Evolutionary conservation across 139 green algal species (phyloP), one percentile per base, ranked within the genome.

Genomic region (Asterochloris erici): DNA sequence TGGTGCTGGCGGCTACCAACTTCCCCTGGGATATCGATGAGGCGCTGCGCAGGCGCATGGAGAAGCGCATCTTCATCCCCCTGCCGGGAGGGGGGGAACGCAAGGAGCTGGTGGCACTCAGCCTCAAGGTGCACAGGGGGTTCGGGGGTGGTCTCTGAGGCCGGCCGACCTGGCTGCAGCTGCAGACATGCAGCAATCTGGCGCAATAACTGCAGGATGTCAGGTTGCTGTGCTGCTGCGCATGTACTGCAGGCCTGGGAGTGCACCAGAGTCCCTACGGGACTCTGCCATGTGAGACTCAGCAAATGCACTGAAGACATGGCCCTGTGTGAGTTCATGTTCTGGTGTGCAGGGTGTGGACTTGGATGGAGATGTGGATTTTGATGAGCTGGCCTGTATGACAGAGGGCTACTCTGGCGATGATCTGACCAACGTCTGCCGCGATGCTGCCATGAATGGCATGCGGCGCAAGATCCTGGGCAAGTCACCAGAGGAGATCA

Each of bases 51-150:
- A 87, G 95, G 61, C 89, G 95, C 17, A 84, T 98, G 77, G 95
- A 98, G 90, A 99, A 99, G 91, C 91, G 96, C 68, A 95, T 99
- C 74, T 98, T 98, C 90, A 98, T 99, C 87, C 91, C 93, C 10
- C 91, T 99, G 80, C 96, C 96, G 12, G 88, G 77, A 14, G 14
- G 68, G 11, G 85, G 88, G 12, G 93, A 95, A 84, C 88, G 96
- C 29, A 68, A 87, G 74, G 91, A 95, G 83, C 93, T 98, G 68
- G 85, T 98, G 27, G 85, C 85, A 26, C 95, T 98, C 79, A 95
- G 94, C 84, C 85, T 98, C 27, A 92, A 91, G 85, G 93, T 93
- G 66, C 15, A 84, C 10, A 76, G 26, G 16, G 23, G 71, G 54
- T 19, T 13, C 9, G 38, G 71, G 16, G 13, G 38, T 26, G 23